These are phyloP conservation scores for Pyrenochaeta sp. DNA, from an alignment of 2,329 filamentous ascomycete species.

Conservation along the genomic window DNA sequence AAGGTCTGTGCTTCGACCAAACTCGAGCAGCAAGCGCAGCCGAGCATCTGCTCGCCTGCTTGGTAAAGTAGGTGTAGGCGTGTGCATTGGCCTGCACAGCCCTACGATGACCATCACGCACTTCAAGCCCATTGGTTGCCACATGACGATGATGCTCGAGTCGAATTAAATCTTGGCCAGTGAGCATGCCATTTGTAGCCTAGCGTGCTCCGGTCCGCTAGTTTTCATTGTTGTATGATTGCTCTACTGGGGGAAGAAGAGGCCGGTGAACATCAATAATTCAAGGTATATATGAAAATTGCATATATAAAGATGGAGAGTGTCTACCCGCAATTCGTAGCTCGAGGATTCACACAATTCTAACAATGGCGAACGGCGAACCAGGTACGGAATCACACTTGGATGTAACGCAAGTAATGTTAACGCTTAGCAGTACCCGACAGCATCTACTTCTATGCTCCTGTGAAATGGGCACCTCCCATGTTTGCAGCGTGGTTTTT, in stretches of 20 bases:
- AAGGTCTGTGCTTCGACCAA: too few species aligned
- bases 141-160: not conserved
- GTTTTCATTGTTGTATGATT: not conserved
- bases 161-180: not conserved
- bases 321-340: not conserved
- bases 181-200: not conserved
- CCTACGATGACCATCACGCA: not conserved
- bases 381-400: not conserved
- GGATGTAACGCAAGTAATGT: not conserved
- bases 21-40: too few species aligned
- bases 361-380: not conserved
- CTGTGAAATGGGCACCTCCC: conserved; percentile 61
- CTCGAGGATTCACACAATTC: not conserved
- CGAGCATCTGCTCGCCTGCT: too few species aligned
- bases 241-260: not conserved
- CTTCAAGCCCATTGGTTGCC: not conserved
- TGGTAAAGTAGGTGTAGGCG: too few species aligned
- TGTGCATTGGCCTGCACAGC: not conserved
- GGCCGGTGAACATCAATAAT: not conserved
- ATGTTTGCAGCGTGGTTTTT: conserved; percentile 58
- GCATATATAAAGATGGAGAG: not conserved
- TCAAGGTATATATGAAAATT: not conserved
- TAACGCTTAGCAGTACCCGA: conserved; percentile 12
- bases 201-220: not conserved
- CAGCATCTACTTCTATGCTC: conserved; percentile 54